phyloP scores from a whole-genome alignment of 495 filamentous ascomycete genomes.

The Glarea lozoyensis region DNA sequence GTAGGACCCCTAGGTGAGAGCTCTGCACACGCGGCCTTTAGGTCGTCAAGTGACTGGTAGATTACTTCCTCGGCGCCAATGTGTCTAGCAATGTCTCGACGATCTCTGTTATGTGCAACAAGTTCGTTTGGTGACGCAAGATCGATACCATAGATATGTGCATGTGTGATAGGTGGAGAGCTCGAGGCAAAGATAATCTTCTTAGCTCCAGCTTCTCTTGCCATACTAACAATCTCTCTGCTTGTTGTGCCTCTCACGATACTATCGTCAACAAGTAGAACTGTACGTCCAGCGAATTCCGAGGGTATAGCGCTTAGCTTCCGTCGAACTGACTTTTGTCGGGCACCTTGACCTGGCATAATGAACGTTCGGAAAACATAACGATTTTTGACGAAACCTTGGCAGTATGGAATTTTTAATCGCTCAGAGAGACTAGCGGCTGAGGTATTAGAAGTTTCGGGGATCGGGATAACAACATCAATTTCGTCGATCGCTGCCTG shows the following conservation, averaged over 20 bases:
- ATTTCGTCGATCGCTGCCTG: constrained; percentile 72
- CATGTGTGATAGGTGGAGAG: constrained; percentile 71
- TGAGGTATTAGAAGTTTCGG: constrained; percentile 78
- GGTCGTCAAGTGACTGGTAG: constrained; percentile 78
- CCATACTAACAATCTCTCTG: constrained; percentile 89
- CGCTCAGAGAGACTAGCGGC: constrained; percentile 71
- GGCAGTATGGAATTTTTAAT: constrained; percentile 72
- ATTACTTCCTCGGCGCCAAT: constrained; percentile 92
- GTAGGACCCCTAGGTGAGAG: constrained; percentile 42
- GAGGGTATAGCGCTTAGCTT: constrained; percentile 79
- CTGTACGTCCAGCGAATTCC: constrained; percentile 77
- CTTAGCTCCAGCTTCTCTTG: constrained; percentile 78
- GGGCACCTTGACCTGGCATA: constrained; percentile 78
- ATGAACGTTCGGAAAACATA: constrained; percentile 97
- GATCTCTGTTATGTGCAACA: constrained; percentile 70
- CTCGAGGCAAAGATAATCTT: constrained; percentile 89
- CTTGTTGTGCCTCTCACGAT: constrained; percentile 91
- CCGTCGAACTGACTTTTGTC: constrained; percentile 69
- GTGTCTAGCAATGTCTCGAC: constrained; percentile 59
- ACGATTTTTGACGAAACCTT: constrained; percentile 88
- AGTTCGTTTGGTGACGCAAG: constrained; percentile 74
- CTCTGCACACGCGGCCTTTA: constrained; percentile 72
- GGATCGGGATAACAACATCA: constrained; percentile 86
- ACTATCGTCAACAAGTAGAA: constrained; percentile 85
- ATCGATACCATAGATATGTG: constrained; percentile 77